phyloP scores from a whole-genome alignment of 202 grass and related monocot genomes.

The Zoysia matrella region DNA sequence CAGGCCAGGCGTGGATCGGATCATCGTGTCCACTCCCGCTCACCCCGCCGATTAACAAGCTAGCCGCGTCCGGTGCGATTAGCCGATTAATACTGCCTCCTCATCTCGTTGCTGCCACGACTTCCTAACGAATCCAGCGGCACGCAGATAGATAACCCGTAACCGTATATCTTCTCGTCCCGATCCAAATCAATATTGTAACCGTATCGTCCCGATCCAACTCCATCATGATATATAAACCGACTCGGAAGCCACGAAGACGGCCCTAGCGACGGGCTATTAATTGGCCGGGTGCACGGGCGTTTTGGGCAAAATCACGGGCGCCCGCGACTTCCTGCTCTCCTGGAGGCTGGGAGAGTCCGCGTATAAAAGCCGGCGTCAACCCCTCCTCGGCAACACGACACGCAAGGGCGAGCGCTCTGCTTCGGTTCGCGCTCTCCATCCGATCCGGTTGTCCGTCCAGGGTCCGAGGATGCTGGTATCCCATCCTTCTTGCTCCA shows the following conservation, averaged over 20 bases:
- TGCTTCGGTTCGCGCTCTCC: constrained; percentile 3
- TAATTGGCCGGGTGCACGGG: constrained; percentile 44
- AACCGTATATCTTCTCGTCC: background rate
- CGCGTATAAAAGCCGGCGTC: constrained; percentile 47
- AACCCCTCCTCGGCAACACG: background rate
- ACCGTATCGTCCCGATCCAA: background rate
- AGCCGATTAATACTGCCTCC: no score
- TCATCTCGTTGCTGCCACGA: background rate
- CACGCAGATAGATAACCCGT: background rate
- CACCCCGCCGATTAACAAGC: no score
- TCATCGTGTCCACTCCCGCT: no score
- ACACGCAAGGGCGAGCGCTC: background rate
- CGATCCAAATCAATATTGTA: background rate
- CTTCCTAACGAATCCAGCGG: no score
- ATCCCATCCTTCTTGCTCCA: background rate
- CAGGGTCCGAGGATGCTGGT: constrained; percentile 19
- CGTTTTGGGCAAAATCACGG: background rate
- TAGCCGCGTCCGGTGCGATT: no score
- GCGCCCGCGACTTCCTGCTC: constrained; percentile 34
- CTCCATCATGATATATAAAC: no score
- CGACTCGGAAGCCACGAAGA: background rate
- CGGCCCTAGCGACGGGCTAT: background rate
- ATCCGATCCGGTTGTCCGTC: background rate
- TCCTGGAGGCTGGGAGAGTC: constrained; percentile 6
- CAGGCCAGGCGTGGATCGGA: no score